Evolutionary conservation across 345 rosid species (phyloP).

Genomic region (Mangifera indica): DNA sequence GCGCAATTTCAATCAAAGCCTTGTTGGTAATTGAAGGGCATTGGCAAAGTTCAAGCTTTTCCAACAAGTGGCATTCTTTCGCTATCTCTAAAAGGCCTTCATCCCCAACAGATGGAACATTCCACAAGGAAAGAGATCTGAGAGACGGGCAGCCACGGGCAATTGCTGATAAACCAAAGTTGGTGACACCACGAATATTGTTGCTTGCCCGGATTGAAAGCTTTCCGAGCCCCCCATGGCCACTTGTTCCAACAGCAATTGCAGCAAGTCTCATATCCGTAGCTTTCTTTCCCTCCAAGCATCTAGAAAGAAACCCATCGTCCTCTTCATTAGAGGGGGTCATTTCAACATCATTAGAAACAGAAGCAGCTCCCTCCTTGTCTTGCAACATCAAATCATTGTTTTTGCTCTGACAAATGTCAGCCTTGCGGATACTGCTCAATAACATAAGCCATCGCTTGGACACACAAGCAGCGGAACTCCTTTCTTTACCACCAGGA

Average conservation of each 20-base stretch:
- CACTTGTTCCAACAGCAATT: slow-evolving; percentile 60
- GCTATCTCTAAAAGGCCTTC: slow-evolving; percentile 57
- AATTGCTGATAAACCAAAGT: slow-evolving; percentile 53
- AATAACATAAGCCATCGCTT: slow-evolving; percentile 64
- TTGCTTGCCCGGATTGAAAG: slow-evolving; percentile 59
- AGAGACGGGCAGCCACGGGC: slow-evolving; percentile 69
- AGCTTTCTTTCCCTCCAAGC: slow-evolving; percentile 73
- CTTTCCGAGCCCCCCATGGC: slow-evolving; percentile 70
- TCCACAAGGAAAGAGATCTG: slow-evolving; percentile 63
- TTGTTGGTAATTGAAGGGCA: slow-evolving; percentile 60
- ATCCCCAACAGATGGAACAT: slow-evolving; percentile 52
- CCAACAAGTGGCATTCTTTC: slow-evolving; percentile 54
- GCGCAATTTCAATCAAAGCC: slow-evolving; percentile 58
- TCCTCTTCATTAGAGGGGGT: slow-evolving; percentile 31
- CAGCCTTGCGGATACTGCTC: slow-evolving; percentile 52
- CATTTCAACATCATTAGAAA: slow-evolving; percentile 42
- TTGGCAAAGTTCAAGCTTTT: slow-evolving; percentile 67
- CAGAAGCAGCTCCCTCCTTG: slow-evolving; percentile 20
- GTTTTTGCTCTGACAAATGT: slow-evolving; percentile 27
- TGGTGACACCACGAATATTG: slow-evolving; percentile 47
- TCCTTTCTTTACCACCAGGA: slow-evolving; percentile 50
- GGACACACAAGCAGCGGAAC: slow-evolving; percentile 61
- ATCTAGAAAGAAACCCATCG: slow-evolving; percentile 62
- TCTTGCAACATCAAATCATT: slow-evolving; percentile 17
- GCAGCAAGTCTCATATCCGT: slow-evolving; percentile 73